A percentile compares a stretch with the other conserved stretches of the same genome.
phyloP scores from a whole-genome alignment of 2,329 filamentous ascomycete genomes.

The Cucurbitaria berberidis region DNA sequence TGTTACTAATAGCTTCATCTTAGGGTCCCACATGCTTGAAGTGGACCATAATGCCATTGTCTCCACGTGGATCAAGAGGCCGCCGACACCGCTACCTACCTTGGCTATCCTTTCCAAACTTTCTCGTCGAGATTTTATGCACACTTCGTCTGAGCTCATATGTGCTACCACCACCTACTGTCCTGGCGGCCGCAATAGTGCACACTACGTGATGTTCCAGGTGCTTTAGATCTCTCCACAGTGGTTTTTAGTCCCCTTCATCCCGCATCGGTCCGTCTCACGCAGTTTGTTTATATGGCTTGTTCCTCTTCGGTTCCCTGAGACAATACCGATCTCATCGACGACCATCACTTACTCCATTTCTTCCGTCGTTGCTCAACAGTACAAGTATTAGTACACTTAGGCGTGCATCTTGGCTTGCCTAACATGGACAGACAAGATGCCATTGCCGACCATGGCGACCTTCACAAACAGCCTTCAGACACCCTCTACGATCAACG shows the following conservation, averaged over 20 bases:
- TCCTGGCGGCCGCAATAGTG: no score
- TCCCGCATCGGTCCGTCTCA: background rate
- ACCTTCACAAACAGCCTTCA: conserved; percentile 19
- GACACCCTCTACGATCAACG: conserved; percentile 15
- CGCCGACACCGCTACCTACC: conserved; percentile 4
- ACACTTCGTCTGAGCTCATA: conserved; percentile 1
- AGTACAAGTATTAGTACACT: conserved; percentile 1
- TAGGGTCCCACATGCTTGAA: conserved; percentile 22
- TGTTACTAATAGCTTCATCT: conserved; percentile 9
- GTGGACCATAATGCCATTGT: conserved; percentile 21
- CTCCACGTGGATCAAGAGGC: conserved; percentile 19
- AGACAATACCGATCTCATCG: background rate
- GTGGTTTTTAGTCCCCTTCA: no score
- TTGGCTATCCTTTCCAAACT: conserved; percentile 16
- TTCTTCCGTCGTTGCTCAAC: no score
- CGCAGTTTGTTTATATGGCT: background rate
- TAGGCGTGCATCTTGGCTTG: conserved; percentile 16
- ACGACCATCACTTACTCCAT: no score
- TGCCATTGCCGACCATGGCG: conserved; percentile 15
- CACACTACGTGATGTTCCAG: no score
- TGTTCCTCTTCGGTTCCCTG: background rate
- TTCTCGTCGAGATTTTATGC: conserved; percentile 4
- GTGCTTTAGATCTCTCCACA: no score
- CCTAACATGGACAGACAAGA: conserved; percentile 25
- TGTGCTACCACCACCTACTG: conserved; percentile 8